Conservation (phyloP, 1,284 basidiomycete species). For the Laetiporus sulphureus region DNA sequence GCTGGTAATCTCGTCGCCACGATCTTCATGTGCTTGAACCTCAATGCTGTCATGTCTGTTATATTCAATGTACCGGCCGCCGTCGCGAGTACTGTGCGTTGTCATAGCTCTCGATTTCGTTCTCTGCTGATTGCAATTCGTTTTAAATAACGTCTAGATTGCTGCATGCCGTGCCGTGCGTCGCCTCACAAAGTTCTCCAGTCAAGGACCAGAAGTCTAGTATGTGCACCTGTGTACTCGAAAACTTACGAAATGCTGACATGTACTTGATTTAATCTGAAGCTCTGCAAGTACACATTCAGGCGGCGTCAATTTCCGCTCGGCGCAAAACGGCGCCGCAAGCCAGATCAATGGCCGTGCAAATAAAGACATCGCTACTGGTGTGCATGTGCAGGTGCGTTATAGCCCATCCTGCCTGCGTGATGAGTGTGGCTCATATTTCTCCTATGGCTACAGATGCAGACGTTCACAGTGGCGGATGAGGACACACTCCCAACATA, state of each 20-base stretch:
- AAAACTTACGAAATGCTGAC: no score
- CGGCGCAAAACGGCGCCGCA: not conserved
- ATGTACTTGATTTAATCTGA: no score
- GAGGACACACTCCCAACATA: constrained; percentile 14
- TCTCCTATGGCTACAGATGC: no score
- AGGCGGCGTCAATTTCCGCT: constrained; percentile 9
- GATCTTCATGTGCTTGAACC: constrained; percentile 27
- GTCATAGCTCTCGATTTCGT: not conserved
- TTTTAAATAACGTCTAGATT: not conserved
- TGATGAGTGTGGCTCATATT: constrained; percentile 2
- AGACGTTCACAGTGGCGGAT: constrained; percentile 25
- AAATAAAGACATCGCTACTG: constrained; percentile 26
- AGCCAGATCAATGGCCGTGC: not conserved
- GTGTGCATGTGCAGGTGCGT: constrained; percentile 48
- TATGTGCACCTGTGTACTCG: constrained; percentile 30
- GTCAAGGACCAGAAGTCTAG: constrained; percentile 47
- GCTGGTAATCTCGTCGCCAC: constrained; percentile 26
- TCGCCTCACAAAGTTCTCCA: constrained; percentile 54
- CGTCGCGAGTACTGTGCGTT: constrained; percentile 25
- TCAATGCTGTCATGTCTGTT: constrained; percentile 28
- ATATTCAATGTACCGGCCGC: constrained; percentile 29
- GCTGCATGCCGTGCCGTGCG: constrained; percentile 60
- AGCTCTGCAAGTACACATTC: constrained; percentile 9
- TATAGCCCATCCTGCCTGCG: not conserved
- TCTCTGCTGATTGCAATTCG: not conserved